Conservation (phyloP, 305 asterid species). For the Andrographis paniculata region DNA sequence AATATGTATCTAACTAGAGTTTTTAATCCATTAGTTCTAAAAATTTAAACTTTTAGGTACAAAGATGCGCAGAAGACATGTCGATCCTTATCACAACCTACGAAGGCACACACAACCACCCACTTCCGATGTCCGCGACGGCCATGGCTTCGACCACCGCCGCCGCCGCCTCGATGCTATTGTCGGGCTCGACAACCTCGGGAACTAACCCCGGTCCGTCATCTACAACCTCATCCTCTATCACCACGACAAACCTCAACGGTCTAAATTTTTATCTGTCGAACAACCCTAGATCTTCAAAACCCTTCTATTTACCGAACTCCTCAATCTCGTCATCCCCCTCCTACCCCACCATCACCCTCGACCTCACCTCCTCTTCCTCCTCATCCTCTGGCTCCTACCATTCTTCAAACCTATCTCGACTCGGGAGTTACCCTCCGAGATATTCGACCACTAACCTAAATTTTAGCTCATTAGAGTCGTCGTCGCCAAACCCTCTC, state of each 20-base stretch:
- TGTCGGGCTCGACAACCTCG: constrained; percentile 68
- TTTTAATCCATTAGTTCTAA: neutral
- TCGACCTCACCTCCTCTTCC: constrained; percentile 65
- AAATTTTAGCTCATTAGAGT: constrained; percentile 59
- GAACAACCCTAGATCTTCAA: constrained; percentile 36
- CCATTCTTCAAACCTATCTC: constrained; percentile 21
- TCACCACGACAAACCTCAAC: constrained; percentile 26
- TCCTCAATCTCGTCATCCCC: constrained; percentile 50
- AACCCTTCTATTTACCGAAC: constrained; percentile 55
- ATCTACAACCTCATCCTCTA: constrained; percentile 27
- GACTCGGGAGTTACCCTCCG: constrained; percentile 28
- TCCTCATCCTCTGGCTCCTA: constrained; percentile 22
- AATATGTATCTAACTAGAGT: no score
- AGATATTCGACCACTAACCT: constrained; percentile 64
- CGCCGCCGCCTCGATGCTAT: constrained; percentile 79
- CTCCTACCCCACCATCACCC: constrained; percentile 73
- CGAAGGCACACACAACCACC: constrained; percentile 88
- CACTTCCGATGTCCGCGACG: constrained; percentile 73
- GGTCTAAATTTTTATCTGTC: constrained; percentile 55
- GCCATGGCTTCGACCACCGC: constrained; percentile 95
- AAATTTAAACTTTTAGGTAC: constrained; percentile 38
- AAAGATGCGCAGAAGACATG: constrained; percentile 76
- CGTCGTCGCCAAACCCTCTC: constrained; percentile 39
- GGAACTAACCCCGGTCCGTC: constrained; percentile 22
- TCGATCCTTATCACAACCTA: constrained; percentile 78